A percentile compares a stretch with the other conserved stretches of the same genome.
phyloP scores from a whole-genome alignment of 805 yeast species.

The Cyberlindnera lachancei region DNA sequence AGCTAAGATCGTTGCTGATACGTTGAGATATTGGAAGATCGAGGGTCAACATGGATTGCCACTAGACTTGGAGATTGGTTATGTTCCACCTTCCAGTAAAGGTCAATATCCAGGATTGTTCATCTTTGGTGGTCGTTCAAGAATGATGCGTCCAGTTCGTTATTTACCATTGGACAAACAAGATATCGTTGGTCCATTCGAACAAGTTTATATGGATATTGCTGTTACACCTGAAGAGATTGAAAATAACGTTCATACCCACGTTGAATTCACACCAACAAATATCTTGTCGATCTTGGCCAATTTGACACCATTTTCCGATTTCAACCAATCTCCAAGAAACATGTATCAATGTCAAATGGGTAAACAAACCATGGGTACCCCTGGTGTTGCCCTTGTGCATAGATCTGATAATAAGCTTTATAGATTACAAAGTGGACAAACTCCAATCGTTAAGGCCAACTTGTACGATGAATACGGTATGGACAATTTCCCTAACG shows the following conservation, averaged over 20 bases:
- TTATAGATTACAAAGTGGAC: conserved; percentile 90
- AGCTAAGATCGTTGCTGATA: conserved; percentile 80
- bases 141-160: conserved; percentile 94
- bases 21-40: conserved; percentile 88
- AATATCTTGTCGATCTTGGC: conserved; percentile 92
- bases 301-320: conserved; percentile 95
- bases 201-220: conserved; percentile 93
- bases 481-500: conserved; percentile 97
- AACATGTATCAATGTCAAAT: conserved; percentile 99
- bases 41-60: conserved; percentile 77
- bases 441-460: conserved; percentile 95
- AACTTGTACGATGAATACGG: conserved; percentile 92
- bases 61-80: conserved; percentile 82
- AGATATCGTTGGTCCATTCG: conserved; percentile 95
- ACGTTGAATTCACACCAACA: conserved; percentile 93
- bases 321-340: conserved; percentile 98
- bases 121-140: conserved; percentile 83
- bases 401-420: conserved; percentile 94
- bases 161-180: conserved; percentile 77
- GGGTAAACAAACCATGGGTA: conserved; percentile 99
- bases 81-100: conserved; percentile 89
- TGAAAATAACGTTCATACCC: conserved; percentile 71
- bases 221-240: conserved; percentile 94
- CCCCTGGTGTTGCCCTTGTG: conserved; percentile 92
- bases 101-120: conserved; percentile 98